Evolutionary conservation across 805 yeast species (phyloP).

Genomic region (Wickerhamiella sergipiensis): DNA sequence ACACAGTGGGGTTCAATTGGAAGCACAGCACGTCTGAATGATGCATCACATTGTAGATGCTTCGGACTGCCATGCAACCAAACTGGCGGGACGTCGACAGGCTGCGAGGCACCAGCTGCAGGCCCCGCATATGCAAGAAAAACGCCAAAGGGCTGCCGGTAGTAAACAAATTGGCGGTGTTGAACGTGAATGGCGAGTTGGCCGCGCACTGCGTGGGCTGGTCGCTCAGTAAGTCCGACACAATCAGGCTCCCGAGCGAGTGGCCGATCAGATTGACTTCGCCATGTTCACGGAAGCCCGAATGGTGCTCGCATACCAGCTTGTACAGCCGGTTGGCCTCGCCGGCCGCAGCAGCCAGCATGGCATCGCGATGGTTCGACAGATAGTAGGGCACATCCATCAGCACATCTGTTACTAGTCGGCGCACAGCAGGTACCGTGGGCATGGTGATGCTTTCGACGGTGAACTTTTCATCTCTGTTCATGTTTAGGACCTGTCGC

Average conservation of each 20-base stretch:
- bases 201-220: slow-evolving; percentile 23
- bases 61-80: slow-evolving; percentile 48
- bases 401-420: slow-evolving; percentile 70
- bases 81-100: slow-evolving; percentile 10
- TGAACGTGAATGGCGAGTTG: slow-evolving; percentile 43
- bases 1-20: slow-evolving; percentile 70
- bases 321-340: slow-evolving; percentile 61
- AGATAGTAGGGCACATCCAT: slow-evolving; percentile 73
- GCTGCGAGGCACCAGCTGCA: slow-evolving; percentile 1
- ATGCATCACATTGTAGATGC: slow-evolving; percentile 71
- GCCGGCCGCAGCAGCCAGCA: slow-evolving; percentile 48
- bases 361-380: slow-evolving; percentile 50
- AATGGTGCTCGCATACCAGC: slow-evolving; percentile 50
- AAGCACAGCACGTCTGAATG: slow-evolving; percentile 88
- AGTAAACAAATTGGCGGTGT: slow-evolving; percentile 54
- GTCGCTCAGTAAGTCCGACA: slow-evolving; percentile 51
- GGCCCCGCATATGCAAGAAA: slow-evolving; percentile 13
- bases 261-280: slow-evolving; percentile 68
- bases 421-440: slow-evolving; percentile 64
- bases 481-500: slow-evolving; percentile 48
- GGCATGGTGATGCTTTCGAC: slow-evolving; percentile 61
- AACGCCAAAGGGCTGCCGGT: slow-evolving; percentile 19
- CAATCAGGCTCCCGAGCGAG: slow-evolving; percentile 73
- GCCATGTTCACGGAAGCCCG: slow-evolving; percentile 36
- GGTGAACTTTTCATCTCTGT: slow-evolving; percentile 31